Evolutionary conservation across 1,139 yeast genomes (phyloP).

Genomic region (Torulaspora pretoriensis): DNA sequence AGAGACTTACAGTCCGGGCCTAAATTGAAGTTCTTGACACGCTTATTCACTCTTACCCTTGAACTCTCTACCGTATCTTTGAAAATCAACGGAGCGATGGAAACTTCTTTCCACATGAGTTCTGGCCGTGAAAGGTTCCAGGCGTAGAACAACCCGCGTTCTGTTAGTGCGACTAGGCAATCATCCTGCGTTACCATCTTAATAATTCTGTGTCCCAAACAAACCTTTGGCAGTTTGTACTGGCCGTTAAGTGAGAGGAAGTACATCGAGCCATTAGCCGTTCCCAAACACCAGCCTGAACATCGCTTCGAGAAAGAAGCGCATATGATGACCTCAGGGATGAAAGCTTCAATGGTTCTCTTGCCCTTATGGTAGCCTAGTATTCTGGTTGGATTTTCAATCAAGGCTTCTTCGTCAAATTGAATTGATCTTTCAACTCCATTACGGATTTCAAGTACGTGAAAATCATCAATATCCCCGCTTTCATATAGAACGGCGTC

Average conservation of each 20-base stretch:
- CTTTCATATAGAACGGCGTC: conserved; percentile 32
- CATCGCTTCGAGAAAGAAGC: conserved; percentile 32
- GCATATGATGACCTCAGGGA: conserved; percentile 47
- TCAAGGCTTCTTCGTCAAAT: conserved; percentile 31
- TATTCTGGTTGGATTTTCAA: conserved; percentile 49
- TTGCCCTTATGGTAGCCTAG: conserved; percentile 43
- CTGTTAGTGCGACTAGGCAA: conserved; percentile 29
- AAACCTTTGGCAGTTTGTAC: conserved; percentile 27
- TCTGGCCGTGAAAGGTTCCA: conserved; percentile 27
- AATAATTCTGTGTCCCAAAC: conserved; percentile 33
- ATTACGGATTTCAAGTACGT: conserved; percentile 45
- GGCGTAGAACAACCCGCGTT: conserved; percentile 33
- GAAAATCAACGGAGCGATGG: conserved; percentile 31
- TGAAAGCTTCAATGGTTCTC: conserved; percentile 44
- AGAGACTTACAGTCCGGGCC: conserved; percentile 15
- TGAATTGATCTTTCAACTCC: conserved; percentile 39
- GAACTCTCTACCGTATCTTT: conserved; percentile 28
- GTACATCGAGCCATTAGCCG: conserved; percentile 32
- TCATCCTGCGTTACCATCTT: conserved; percentile 23
- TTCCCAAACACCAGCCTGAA: conserved; percentile 34
- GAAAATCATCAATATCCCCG: conserved; percentile 27
- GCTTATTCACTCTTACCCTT: conserved; percentile 28
- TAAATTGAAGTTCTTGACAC: conserved; percentile 18
- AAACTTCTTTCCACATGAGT: conserved; percentile 25
- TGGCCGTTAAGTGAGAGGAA: conserved; percentile 29